Percentiles rank a stretch among this genome's conserved stretches.
Evolutionary conservation across 495 filamentous ascomycete genomes (phyloP).

Genomic region (Aspergillus baeticus): DNA sequence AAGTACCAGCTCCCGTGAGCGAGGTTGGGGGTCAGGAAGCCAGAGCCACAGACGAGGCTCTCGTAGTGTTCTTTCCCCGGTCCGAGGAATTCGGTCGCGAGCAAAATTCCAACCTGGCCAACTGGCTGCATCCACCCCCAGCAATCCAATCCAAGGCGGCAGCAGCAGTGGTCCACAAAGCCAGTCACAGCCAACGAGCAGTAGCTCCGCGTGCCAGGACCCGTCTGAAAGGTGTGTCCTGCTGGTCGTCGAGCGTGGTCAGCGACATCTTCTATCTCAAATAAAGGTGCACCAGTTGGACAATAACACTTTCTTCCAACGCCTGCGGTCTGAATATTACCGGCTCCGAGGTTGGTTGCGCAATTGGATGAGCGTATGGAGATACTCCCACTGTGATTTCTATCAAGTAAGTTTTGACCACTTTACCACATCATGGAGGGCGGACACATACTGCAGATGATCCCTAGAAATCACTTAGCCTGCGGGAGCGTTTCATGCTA

Average conservation of each 20-base stretch:
- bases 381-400: constrained; percentile 2
- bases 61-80: too few species aligned
- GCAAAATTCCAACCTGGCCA: too few species aligned
- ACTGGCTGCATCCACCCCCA: too few species aligned
- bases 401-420: constrained; percentile 2
- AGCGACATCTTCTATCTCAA: not conserved
- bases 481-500: too few species aligned
- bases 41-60: too few species aligned
- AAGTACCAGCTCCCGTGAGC: too few species aligned
- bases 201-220: not conserved
- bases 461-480: too few species aligned
- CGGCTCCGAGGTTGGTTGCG: not conserved
- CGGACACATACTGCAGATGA: too few species aligned
- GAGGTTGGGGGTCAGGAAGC: too few species aligned
- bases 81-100: too few species aligned
- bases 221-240: not conserved
- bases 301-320: not conserved
- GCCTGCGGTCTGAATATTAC: not conserved
- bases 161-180: not conserved
- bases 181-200: not conserved
- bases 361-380: not conserved
- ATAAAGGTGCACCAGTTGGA: not conserved
- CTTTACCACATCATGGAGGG: too few species aligned
- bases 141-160: too few species aligned
- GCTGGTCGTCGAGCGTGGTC: not conserved